Conservation (phyloP, 2,329 filamentous ascomycete species). For the Xylariales sp. region DNA sequence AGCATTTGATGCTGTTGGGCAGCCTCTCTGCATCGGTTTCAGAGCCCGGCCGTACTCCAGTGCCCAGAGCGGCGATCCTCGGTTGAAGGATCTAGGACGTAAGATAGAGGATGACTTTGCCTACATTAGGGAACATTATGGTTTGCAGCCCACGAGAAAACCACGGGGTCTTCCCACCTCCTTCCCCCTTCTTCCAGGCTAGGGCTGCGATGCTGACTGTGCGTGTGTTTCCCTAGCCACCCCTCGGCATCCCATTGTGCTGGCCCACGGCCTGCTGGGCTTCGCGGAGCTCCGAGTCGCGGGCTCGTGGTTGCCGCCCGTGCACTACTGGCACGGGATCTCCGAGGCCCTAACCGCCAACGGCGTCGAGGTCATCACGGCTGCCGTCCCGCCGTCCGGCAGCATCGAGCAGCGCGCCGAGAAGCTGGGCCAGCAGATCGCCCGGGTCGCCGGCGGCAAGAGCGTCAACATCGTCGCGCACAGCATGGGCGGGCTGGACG, state of each 20-base stretch:
- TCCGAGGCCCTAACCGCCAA: constrained; percentile 50
- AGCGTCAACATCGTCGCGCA: constrained; percentile 76
- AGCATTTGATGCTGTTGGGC: too few relatives aligned
- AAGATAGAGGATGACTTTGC: constrained; percentile 44
- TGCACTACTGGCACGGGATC: constrained; percentile 65
- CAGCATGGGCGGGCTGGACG: constrained; percentile 63
- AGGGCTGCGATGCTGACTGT: too few relatives aligned
- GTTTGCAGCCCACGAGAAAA: constrained; percentile 21
- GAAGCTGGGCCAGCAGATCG: constrained; percentile 52
- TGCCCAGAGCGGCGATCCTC: constrained; percentile 27
- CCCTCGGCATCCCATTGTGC: constrained; percentile 58
- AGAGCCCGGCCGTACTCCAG: constrained; percentile 15
- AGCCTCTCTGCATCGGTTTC: too few relatives aligned
- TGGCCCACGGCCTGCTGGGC: constrained; percentile 62
- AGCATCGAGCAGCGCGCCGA: constrained; percentile 58
- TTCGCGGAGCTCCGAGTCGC: constrained; percentile 54
- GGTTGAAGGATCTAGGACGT: constrained; percentile 34
- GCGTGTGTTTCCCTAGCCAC: too few relatives aligned
- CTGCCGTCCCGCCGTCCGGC: constrained; percentile 57
- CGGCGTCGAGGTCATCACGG: constrained; percentile 51
- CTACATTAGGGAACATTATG: constrained; percentile 37
- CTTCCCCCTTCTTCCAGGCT: too few relatives aligned
- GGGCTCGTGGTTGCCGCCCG: constrained; percentile 43
- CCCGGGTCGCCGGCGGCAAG: constrained; percentile 35
- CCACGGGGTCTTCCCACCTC: too few relatives aligned